Conservation (phyloP, 2,329 filamentous ascomycete species). For the Fusarium duplospermum region DNA sequence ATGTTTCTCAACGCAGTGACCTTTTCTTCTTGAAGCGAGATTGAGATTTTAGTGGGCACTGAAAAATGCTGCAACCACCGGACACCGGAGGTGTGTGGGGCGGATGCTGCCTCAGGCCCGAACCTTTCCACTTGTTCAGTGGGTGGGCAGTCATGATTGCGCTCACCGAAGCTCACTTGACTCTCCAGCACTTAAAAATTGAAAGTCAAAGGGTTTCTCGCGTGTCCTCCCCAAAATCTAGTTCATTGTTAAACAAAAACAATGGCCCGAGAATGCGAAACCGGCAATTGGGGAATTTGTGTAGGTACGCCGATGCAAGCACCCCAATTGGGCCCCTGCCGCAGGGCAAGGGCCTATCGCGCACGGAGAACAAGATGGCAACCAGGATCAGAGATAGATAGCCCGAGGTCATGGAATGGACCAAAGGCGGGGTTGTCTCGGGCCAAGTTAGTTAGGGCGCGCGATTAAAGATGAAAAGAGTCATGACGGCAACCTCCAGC, state of each 20-base stretch:
- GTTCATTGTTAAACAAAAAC: neutral
- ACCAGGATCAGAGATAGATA: neutral
- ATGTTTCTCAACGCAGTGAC: neutral
- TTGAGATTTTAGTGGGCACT: conserved; percentile 1
- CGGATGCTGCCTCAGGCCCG: neutral
- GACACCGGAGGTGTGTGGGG: neutral
- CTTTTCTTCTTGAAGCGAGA: neutral
- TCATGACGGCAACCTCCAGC: neutral
- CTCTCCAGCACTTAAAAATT: neutral
- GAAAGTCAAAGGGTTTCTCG: neutral
- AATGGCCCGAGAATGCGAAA: neutral
- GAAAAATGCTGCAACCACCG: neutral
- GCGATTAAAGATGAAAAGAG: neutral
- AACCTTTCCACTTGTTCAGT: neutral
- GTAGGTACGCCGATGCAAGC: neutral
- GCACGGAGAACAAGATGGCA: neutral
- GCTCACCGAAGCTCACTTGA: neutral
- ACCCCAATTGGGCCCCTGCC: neutral
- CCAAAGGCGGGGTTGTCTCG: neutral
- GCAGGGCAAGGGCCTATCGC: neutral
- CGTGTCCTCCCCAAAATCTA: no score
- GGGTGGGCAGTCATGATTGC: neutral
- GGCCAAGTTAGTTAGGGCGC: neutral
- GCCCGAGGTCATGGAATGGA: neutral
- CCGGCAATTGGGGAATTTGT: neutral